Percentiles rank a stretch among this genome's conserved stretches.
These are phyloP conservation scores for Boletus bicolor DNA, from an alignment of 768 basidiomycete species.

Conservation along the genomic window DNA sequence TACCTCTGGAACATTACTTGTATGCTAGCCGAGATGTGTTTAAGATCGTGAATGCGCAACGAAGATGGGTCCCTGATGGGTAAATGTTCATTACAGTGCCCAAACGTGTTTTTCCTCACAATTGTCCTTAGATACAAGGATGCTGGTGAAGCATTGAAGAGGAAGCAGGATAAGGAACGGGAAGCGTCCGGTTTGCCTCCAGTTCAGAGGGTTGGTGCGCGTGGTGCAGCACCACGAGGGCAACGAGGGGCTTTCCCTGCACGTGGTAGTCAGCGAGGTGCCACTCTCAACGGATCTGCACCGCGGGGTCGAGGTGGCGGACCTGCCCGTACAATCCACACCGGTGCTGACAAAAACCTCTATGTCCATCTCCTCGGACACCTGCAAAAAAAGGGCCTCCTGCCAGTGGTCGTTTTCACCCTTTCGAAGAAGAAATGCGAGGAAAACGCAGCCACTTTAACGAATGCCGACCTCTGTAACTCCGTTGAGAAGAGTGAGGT, in stretches of 20 bases:
- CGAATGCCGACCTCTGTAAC: conserved; percentile 82
- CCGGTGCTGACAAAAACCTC: conserved; percentile 80
- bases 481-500: conserved; percentile 96
- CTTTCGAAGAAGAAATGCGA: conserved; percentile 97
- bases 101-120: conserved; percentile 1
- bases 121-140: conserved; percentile 68
- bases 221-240: conserved; percentile 57
- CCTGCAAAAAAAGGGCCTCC: conserved; percentile 77
- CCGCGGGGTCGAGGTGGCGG: conserved; percentile 44
- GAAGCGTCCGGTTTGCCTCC: conserved; percentile 92
- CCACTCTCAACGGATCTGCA: conserved; percentile 37
- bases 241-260: conserved; percentile 46
- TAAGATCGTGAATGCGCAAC: conserved; percentile 86
- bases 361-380: conserved; percentile 90
- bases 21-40: conserved; percentile 92
- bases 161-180: conserved; percentile 98
- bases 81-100: conserved; percentile 27
- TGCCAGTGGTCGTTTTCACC: conserved; percentile 96
- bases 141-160: conserved; percentile 80
- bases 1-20: conserved; percentile 94
- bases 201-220: conserved; percentile 78
- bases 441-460: conserved; percentile 89
- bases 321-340: conserved; percentile 55
- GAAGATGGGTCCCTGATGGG: conserved; percentile 75
- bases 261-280: conserved; percentile 54